Base-by-base conservation (phyloP, 1,284 basidiomycete genomes). In the Ganoderma meredithae region DNA sequence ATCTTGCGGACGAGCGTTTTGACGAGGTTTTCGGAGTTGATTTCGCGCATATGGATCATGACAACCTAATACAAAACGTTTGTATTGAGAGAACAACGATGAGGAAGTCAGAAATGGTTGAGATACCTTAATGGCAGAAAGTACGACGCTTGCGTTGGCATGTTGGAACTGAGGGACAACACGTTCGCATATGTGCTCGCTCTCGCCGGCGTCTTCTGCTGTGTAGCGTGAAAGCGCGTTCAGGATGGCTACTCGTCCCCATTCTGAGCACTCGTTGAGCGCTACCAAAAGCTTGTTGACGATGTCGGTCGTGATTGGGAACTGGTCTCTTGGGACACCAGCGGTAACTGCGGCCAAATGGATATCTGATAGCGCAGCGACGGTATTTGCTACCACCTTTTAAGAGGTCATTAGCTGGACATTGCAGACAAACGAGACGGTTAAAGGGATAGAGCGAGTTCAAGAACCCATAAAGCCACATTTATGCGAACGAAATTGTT, bases 81-180 rank as follows among this genome's bases (percentile, higher is more conserved):
- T 31, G 19, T 10, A 12, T 25, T 3, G 36, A 36, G 36, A 49
- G 15, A 4, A 15, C 22, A 31, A 13, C 22, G 7, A 60, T 10
- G 15, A 12, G 40, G 40, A 53, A 58, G 27, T 15, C 1, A 12
- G 9, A 10, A 22, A 10, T 47, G 47, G 22, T 0, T 25, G 22
- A 25, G 84, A 53, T 65, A 93, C 95, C 86, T 97, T 98, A 73
- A 99, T 92, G 7, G 97, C 97, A 17, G 95, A 95, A 15, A 99
- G 85, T 0, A 99, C 96, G 17, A 99, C 97, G 69, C 92, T 92
- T 10, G 95, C 96, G 74, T 99, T 99, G 27, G 91, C 94, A 76
- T 99, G 98, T 81, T 99, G 97, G 81, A 99, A 98, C 77, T 99
- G 97, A 1, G 98, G 97, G 69, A 99, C 94, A 53, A 99, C 97